Percentiles rank a stretch among this genome's conserved stretches.
Conservation (phyloP, 768 basidiomycete genomes). For the Termitomyces eurrhizus region DNA sequence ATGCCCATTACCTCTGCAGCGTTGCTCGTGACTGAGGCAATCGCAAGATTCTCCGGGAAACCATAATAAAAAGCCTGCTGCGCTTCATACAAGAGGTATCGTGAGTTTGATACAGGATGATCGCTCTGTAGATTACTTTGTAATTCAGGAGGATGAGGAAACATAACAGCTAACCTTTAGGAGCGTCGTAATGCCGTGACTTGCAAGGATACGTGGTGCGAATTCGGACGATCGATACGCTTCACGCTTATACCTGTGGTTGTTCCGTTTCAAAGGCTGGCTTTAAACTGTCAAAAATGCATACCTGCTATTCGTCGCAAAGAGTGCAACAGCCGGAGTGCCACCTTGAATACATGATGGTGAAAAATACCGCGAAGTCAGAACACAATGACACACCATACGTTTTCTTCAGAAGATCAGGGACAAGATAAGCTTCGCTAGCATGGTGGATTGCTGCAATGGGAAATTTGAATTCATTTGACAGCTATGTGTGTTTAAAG, state of each 20-base stretch:
- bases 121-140: conserved; percentile 45
- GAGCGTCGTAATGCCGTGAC: conserved; percentile 61
- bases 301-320: conserved; percentile 47
- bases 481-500: conserved; percentile 39
- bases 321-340: conserved; percentile 75
- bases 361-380: not conserved
- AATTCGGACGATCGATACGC: conserved; percentile 79
- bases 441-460: conserved; percentile 79
- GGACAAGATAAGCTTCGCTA: conserved; percentile 79
- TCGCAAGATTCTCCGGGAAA: conserved; percentile 61
- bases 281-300: not conserved
- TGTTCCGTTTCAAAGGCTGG: not conserved
- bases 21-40: conserved; percentile 70
- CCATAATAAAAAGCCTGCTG: conserved; percentile 84
- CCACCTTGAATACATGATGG: conserved; percentile 37
- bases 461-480: conserved; percentile 82
- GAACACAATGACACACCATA: conserved; percentile 43
- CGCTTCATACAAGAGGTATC: conserved; percentile 79
- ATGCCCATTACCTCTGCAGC: conserved; percentile 75
- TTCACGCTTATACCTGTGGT: conserved; percentile 68
- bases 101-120: conserved; percentile 61
- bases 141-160: not conserved
- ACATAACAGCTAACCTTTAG: conserved; percentile 55
- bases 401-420: conserved; percentile 66
- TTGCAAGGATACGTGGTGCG: conserved; percentile 69